Base-by-base conservation (phyloP, 2,329 filamentous ascomycete species). In the Knufia petricola region DNA sequence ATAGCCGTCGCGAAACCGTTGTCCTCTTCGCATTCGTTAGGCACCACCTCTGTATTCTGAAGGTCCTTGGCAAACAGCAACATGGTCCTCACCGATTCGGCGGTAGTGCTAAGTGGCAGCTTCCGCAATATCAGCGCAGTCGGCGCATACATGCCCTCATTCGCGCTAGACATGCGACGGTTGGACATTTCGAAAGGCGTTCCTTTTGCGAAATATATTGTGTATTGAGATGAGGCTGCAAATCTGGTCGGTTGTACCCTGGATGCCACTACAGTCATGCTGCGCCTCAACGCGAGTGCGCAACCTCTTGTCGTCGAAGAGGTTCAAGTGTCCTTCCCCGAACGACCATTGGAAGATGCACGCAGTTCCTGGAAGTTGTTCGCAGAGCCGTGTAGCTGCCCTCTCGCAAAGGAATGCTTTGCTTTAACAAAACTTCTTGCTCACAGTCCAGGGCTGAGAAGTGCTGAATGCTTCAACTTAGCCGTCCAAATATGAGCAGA, bases 11-110 rank as follows among this genome's bases (percentile, higher is more conserved):
- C 62, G 55, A 75, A 81, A 23, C 73, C 73, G 42, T 69, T 66
- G 55, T 82, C 78, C 44, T 81, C 76, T 13, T 72, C 66, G 52
- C 69, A 68, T n/a, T 75, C 73, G 43, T 70, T 68, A 3, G 69
- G 64, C 13, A 81, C 66, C 52, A 82, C 73, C 46, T 79, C 75
- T 48, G 73, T 74, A 53, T 79, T 75, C 42, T 79, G 65, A 42
- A 82, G 69, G 53, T 82, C 78, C 57, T 79, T 77, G 17, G 79
- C 77, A 57, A 83, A 82, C n/a, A 81, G 68, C 4, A 83, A 67
- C 69, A 83, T 79, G 61, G 75, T 79, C 55, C 75, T 72, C 49
- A 83, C 69, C 15, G 75, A 69, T 53, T 81, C 78, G 44, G 69
- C 64, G 58, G 72, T 77, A 37, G 74, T 81, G 60, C 73, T 79